Evolutionary conservation across 169 alveolate genomes (phyloP).

Genomic region (Plasmodium inui): DNA sequence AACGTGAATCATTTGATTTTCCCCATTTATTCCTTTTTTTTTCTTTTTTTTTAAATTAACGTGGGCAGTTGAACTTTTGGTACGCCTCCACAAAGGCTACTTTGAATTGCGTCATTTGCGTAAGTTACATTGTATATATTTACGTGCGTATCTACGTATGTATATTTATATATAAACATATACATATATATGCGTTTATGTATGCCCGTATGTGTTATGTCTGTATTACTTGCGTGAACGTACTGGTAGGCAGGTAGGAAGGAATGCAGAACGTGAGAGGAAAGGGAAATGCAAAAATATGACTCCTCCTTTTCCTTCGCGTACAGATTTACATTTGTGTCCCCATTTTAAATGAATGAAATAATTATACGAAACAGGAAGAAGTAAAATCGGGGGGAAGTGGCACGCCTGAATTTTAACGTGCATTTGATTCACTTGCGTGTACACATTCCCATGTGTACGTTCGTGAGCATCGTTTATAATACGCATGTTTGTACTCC

Average conservation of each 20-base stretch:
- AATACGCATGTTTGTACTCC: constrained; percentile 11
- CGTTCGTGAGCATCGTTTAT: not conserved
- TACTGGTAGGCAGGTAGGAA: not conserved
- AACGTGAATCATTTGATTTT: constrained; percentile 18
- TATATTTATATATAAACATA: not conserved
- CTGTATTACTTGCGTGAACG: not conserved
- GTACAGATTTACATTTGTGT: not conserved
- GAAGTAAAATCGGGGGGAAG: not conserved
- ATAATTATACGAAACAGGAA: not conserved
- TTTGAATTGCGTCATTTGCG: not conserved
- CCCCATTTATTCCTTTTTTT: not conserved
- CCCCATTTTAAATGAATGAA: not conserved
- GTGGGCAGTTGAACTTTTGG: not conserved
- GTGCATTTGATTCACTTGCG: not conserved
- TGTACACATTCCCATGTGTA: constrained; percentile 18
- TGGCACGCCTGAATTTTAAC: not conserved
- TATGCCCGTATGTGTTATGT: not conserved
- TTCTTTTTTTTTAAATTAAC: constrained; percentile 12
- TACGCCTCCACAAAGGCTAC: not conserved
- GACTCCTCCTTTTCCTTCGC: not conserved
- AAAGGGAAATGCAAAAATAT: not conserved
- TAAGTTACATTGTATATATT: not conserved
- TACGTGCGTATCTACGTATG: not conserved
- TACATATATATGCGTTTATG: not conserved
- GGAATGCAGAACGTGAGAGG: not conserved